A percentile compares a stretch with the other conserved stretches of the same genome.
phyloP scores from a whole-genome alignment of 345 rosid species.

The Gossypium bickii region DNA sequence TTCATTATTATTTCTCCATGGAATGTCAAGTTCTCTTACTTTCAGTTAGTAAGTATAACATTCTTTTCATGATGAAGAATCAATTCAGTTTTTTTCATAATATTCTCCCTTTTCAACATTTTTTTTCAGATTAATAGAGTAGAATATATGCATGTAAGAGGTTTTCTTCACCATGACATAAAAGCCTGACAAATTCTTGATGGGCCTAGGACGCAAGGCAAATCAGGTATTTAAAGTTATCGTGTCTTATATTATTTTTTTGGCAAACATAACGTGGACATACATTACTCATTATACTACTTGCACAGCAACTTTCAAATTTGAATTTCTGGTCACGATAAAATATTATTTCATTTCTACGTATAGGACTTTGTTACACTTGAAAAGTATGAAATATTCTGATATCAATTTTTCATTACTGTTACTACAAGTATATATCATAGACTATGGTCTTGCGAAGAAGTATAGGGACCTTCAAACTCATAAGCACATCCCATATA shows the following conservation, averaged over 20 bases:
- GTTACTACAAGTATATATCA: slow-evolving; percentile 56
- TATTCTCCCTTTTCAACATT: not conserved
- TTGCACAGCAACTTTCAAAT: not conserved
- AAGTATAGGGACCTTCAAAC: slow-evolving; percentile 89
- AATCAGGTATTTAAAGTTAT: slow-evolving; percentile 48
- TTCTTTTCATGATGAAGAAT: too few species aligned
- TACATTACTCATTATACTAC: not conserved
- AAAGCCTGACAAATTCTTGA: slow-evolving; percentile 84
- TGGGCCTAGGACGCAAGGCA: slow-evolving; percentile 86
- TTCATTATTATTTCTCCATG: not conserved
- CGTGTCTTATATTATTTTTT: not conserved
- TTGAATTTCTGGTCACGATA: not conserved
- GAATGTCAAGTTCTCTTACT: too few species aligned
- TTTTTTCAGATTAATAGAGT: slow-evolving; percentile 65
- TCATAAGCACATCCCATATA: too few species aligned
- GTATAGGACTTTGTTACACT: not conserved
- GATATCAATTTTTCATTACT: not conserved
- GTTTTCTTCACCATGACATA: slow-evolving; percentile 82
- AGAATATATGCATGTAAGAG: slow-evolving; percentile 69
- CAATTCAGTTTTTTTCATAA: too few species aligned
- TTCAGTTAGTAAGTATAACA: too few species aligned
- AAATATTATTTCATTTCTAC: not conserved
- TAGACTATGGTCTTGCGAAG: slow-evolving; percentile 86
- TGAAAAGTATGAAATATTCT: not conserved
- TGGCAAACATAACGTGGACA: not conserved